These are phyloP conservation scores for Sechiopsis laciniata DNA, from an alignment of 306 rosid species.

Conservation along the genomic window DNA sequence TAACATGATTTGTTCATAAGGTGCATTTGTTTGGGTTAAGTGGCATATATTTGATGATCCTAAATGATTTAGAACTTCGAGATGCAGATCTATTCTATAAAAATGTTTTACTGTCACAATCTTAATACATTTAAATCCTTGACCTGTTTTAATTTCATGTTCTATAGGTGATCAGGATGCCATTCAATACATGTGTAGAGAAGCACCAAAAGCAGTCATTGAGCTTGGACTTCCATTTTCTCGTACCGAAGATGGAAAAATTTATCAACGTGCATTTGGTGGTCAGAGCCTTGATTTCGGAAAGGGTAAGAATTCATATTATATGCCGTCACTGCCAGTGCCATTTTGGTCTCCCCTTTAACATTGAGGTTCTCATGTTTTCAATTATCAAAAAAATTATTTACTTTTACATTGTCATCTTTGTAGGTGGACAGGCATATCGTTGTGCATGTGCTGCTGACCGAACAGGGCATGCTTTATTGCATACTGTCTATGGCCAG, in stretches of 20 bases:
- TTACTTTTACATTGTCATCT: slow-evolving; percentile 25
- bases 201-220: slow-evolving; percentile 92
- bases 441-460: slow-evolving; percentile 98
- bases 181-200: slow-evolving; percentile 91
- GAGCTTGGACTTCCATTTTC: slow-evolving; percentile 89
- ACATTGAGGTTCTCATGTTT: slow-evolving; percentile 17
- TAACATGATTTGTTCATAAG: neutral
- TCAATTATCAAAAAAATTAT: too few relatives aligned
- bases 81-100: neutral
- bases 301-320: slow-evolving; percentile 45
- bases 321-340: too few relatives aligned
- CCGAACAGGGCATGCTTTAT: slow-evolving; percentile 86
- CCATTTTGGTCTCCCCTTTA: slow-evolving; percentile 16
- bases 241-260: slow-evolving; percentile 78
- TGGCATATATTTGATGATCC: neutral
- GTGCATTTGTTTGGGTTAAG: neutral
- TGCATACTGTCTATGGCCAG: slow-evolving; percentile 84
- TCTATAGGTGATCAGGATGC: slow-evolving; percentile 90
- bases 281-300: slow-evolving; percentile 94
- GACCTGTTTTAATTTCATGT: slow-evolving; percentile 24
- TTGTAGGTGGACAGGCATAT: slow-evolving; percentile 81
- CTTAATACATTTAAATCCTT: neutral
- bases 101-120: neutral
- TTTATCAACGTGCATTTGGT: slow-evolving; percentile 94
- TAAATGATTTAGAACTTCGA: neutral